phyloP scores from a whole-genome alignment of 768 basidiomycete species.

The Scleroderma bovista region DNA sequence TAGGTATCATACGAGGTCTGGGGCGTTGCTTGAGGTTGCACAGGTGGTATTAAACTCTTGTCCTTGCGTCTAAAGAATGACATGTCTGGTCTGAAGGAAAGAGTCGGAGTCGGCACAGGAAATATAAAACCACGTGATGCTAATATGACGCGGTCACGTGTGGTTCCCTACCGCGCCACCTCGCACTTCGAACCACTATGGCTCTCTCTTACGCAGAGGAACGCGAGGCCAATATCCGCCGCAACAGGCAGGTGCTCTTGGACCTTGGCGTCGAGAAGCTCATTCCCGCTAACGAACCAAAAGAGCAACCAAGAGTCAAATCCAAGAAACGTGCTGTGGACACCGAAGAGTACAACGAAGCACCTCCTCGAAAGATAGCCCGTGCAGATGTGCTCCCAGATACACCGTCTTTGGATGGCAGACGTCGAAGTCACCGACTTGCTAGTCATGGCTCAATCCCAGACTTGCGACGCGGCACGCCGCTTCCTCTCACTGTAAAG shows the following conservation, averaged over 20 bases:
- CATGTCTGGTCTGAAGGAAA: constrained; percentile 11
- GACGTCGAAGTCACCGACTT: constrained; percentile 67
- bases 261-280: constrained; percentile 35
- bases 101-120: not conserved
- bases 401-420: constrained; percentile 16
- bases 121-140: not conserved
- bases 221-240: constrained; percentile 32
- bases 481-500: constrained; percentile 36
- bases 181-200: not conserved
- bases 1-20: constrained; percentile 23
- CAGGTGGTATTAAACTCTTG: constrained; percentile 63
- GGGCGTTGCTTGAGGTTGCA: constrained; percentile 32
- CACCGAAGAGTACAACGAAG: constrained; percentile 12
- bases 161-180: not conserved
- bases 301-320: constrained; percentile 27
- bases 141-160: not conserved
- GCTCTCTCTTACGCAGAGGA: constrained; percentile 26
- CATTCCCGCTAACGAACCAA: constrained; percentile 44
- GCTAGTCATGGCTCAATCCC: constrained; percentile 53
- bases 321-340: constrained; percentile 40
- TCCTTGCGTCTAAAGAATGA: constrained; percentile 59
- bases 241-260: constrained; percentile 41
- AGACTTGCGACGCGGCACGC: constrained; percentile 33
- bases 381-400: constrained; percentile 25
- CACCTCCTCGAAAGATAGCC: constrained; percentile 24